Evolutionary conservation across 352 stramenopile species (phyloP).

Genomic region (Aphanomyces astaci): DNA sequence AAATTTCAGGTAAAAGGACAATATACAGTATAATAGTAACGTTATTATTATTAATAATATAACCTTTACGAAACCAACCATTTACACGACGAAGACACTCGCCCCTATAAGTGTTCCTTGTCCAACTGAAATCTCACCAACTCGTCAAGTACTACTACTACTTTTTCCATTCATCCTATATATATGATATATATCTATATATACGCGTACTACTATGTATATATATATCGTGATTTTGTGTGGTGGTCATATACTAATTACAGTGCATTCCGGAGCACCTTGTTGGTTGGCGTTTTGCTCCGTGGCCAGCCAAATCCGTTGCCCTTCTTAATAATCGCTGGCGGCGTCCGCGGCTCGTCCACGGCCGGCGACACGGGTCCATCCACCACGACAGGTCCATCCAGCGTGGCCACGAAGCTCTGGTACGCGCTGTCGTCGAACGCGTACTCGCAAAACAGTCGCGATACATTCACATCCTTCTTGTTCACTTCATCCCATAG

Average conservation of each 20-base stretch:
- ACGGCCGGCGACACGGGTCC: neutral
- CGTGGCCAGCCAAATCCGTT: neutral
- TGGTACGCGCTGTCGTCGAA: slow-evolving; percentile 19
- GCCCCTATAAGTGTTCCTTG: too few relatives aligned
- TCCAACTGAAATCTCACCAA: too few relatives aligned
- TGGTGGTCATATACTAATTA: neutral
- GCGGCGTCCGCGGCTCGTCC: neutral
- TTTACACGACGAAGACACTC: too few relatives aligned
- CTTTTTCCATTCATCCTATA: too few relatives aligned
- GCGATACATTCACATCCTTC: slow-evolving; percentile 8
- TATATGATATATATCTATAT: too few relatives aligned
- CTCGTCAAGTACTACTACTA: too few relatives aligned
- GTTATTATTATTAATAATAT: too few relatives aligned
- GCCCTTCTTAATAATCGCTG: neutral
- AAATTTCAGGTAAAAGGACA: too few relatives aligned
- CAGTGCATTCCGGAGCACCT: neutral
- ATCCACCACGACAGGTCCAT: neutral
- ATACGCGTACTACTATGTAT: too few relatives aligned
- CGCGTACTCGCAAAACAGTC: slow-evolving; percentile 15
- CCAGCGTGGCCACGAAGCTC: neutral
- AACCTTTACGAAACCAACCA: too few relatives aligned
- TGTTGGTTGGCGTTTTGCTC: neutral
- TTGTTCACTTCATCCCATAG: neutral
- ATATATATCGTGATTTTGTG: too few relatives aligned
- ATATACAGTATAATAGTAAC: too few relatives aligned